Evolutionary conservation across 176 grass and related monocot genomes (phyloP).

Genomic region (Neostapfia colusana): DNA sequence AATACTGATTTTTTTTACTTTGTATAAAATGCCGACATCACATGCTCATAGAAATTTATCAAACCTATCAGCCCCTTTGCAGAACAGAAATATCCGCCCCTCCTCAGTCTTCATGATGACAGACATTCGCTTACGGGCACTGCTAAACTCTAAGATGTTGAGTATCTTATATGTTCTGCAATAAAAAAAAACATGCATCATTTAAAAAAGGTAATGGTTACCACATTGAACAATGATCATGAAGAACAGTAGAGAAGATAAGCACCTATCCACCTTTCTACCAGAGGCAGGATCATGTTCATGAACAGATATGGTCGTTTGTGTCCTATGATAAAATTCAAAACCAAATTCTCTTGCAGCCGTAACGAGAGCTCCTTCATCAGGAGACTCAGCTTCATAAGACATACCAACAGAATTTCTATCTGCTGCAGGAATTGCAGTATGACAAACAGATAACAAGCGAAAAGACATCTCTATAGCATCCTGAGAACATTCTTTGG

Average conservation of each 20-base stretch:
- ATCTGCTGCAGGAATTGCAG: constrained; percentile 79
- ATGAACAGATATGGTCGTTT: constrained; percentile 66
- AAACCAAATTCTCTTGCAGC: constrained; percentile 91
- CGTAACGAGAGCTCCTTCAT: constrained; percentile 88
- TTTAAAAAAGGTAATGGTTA: constrained; percentile 4
- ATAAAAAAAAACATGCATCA: constrained; percentile 44
- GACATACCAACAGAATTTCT: constrained; percentile 56
- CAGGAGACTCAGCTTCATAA: constrained; percentile 93
- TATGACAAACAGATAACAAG: constrained; percentile 85
- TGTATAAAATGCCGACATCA: constrained; percentile 2
- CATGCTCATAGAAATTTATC: constrained; percentile 24
- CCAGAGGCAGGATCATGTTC: constrained; percentile 58
- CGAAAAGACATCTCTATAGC: constrained; percentile 75
- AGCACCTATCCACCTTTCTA: constrained; percentile 53
- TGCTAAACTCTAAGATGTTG: constrained; percentile 89
- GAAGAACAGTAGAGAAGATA: constrained; percentile 41
- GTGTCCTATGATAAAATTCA: constrained; percentile 90
- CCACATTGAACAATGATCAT: constrained; percentile 13
- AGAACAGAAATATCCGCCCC: constrained; percentile 64
- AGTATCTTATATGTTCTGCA: constrained; percentile 84
- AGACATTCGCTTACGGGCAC: constrained; percentile 94
- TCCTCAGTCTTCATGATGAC: constrained; percentile 79
- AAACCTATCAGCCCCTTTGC: constrained; percentile 96
- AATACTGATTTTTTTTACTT: not conserved
- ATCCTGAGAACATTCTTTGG: constrained; percentile 57